Percentiles rank a stretch among this genome's conserved stretches.
These are phyloP conservation scores for Oidiodendron maius DNA, from an alignment of 495 filamentous ascomycete species.

Conservation along the genomic window DNA sequence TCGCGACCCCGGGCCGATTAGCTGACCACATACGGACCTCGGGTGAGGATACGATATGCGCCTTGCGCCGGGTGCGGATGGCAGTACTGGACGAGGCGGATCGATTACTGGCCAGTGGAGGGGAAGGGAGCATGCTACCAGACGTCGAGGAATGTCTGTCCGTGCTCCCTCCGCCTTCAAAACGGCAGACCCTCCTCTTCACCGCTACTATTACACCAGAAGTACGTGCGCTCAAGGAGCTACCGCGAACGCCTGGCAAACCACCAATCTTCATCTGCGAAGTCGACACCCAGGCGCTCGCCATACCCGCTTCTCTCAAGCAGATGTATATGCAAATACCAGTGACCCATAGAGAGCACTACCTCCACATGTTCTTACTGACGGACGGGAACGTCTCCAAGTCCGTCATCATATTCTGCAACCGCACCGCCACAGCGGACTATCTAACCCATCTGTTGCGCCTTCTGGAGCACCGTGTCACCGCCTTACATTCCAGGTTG, in stretches of 20 bases:
- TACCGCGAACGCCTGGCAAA: conserved; percentile 58
- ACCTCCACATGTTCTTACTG: conserved; percentile 81
- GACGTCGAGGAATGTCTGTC: conserved; percentile 85
- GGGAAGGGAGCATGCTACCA: conserved; percentile 78
- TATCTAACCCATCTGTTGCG: conserved; percentile 81
- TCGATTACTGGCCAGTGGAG: conserved; percentile 68
- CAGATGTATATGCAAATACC: conserved; percentile 85
- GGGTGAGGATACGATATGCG: conserved; percentile 80
- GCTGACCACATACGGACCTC: conserved; percentile 91
- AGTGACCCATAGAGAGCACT: conserved; percentile 86
- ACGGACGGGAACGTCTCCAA: conserved; percentile 70
- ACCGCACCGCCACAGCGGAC: conserved; percentile 82
- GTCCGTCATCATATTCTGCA: conserved; percentile 88
- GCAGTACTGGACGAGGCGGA: conserved; percentile 97
- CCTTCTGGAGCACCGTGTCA: conserved; percentile 81
- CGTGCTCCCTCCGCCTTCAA: conserved; percentile 60
- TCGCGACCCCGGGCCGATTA: conserved; percentile 89
- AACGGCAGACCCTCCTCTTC: conserved; percentile 90
- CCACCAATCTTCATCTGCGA: conserved; percentile 84
- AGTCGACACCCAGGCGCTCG: conserved; percentile 66
- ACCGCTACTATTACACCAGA: conserved; percentile 95
- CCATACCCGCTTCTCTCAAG: conserved; percentile 71
- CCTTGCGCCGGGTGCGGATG: conserved; percentile 69
- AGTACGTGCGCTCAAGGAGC: conserved; percentile 72
- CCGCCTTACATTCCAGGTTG: conserved; percentile 80